Percentiles rank a stretch among this genome's conserved stretches.
Evolutionary conservation across 768 basidiomycete genomes (phyloP).

Genomic region (Gloeostereum incarnatum): DNA sequence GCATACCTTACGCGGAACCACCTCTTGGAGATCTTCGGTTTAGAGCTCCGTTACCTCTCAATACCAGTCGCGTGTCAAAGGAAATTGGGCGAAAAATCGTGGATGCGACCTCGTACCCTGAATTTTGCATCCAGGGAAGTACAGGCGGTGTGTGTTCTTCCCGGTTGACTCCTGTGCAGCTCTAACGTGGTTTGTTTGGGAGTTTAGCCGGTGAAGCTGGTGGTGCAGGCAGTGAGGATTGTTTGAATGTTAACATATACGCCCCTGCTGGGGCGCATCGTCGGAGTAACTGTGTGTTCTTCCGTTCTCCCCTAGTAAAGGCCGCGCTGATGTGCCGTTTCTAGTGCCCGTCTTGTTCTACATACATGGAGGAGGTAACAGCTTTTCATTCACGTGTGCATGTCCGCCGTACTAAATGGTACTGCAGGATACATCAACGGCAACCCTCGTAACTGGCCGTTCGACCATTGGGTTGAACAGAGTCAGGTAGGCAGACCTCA

Average conservation of each 20-base stretch:
- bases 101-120: conserved; percentile 44
- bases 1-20: conserved; percentile 51
- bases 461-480: conserved; percentile 57
- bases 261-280: conserved; percentile 36
- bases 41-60: conserved; percentile 41
- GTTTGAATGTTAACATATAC: conserved; percentile 60
- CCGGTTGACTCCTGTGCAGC: background rate
- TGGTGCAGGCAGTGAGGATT: conserved; percentile 60
- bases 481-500: too few relatives aligned
- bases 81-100: conserved; percentile 28
- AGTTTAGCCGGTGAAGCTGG: conserved; percentile 43
- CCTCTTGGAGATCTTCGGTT: conserved; percentile 44
- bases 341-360: conserved; percentile 38
- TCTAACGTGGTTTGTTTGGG: background rate
- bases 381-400: background rate
- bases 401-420: background rate
- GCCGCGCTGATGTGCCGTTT: background rate
- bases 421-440: conserved; percentile 42
- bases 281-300: conserved; percentile 34
- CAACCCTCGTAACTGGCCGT: conserved; percentile 59
- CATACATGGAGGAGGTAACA: conserved; percentile 37
- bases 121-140: conserved; percentile 52
- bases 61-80: conserved; percentile 31
- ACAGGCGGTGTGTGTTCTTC: conserved; percentile 27
- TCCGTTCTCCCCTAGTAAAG: background rate